A percentile compares a stretch with the other conserved stretches of the same genome.
phyloP scores from a whole-genome alignment of 768 basidiomycete species.

The Mycena alexandri region DNA sequence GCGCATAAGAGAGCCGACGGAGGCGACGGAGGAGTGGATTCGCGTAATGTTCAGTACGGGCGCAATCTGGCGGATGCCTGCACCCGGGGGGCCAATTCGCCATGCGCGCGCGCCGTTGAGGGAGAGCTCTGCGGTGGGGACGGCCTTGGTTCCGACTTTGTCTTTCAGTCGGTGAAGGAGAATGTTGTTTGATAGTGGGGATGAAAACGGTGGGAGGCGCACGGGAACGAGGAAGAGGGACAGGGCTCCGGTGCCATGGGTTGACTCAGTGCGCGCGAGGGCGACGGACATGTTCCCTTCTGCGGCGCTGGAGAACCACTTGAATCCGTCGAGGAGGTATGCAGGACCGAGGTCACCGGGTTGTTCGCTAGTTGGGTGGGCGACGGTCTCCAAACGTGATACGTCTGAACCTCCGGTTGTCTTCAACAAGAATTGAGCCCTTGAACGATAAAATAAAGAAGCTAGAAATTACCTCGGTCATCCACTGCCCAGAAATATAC shows the following conservation, averaged over 20 bases:
- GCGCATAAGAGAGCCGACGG: slow-evolving; percentile 69
- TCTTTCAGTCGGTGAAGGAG: slow-evolving; percentile 80
- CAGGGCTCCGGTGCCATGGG: slow-evolving; percentile 71
- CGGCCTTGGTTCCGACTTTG: slow-evolving; percentile 79
- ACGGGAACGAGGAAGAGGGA: slow-evolving; percentile 84
- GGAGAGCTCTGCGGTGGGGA: slow-evolving; percentile 83
- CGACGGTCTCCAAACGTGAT: slow-evolving; percentile 78
- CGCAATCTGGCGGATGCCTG: slow-evolving; percentile 76
- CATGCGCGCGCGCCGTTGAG: slow-evolving; percentile 71
- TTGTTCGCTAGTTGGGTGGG: slow-evolving; percentile 48
- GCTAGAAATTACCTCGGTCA: slow-evolving; percentile 72
- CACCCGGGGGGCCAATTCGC: slow-evolving; percentile 68
- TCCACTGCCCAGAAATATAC: slow-evolving; percentile 87
- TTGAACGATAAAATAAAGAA: not conserved
- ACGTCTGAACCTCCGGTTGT: slow-evolving; percentile 65
- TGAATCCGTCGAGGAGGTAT: slow-evolving; percentile 77
- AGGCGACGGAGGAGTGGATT: slow-evolving; percentile 70
- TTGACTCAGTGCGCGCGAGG: slow-evolving; percentile 76
- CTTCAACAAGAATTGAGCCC: slow-evolving; percentile 38
- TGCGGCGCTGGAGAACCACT: slow-evolving; percentile 89
- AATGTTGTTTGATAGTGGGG: slow-evolving; percentile 68
- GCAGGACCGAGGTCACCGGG: slow-evolving; percentile 44
- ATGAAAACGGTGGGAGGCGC: slow-evolving; percentile 60
- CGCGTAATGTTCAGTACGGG: slow-evolving; percentile 86
- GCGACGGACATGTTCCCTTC: slow-evolving; percentile 81